phyloP scores from a whole-genome alignment of 257 asterid genomes.

The Lavandula angustifolia region DNA sequence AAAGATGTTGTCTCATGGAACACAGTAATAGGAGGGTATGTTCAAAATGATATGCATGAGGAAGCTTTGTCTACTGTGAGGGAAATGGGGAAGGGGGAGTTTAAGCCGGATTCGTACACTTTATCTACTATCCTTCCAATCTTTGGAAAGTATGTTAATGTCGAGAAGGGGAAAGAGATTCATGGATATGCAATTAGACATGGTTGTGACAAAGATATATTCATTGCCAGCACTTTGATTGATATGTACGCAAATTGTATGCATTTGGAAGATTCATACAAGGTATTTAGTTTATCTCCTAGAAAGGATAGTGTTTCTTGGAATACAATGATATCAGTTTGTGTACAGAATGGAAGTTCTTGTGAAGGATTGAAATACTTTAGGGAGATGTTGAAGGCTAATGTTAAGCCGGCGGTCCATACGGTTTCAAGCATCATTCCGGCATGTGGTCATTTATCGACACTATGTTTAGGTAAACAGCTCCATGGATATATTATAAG shows the following conservation, averaged over 20 bases:
- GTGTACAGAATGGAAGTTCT: constrained; percentile 77
- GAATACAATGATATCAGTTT: constrained; percentile 78
- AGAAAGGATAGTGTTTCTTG: constrained; percentile 70
- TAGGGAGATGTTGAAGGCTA: constrained; percentile 68
- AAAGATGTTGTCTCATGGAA: constrained; percentile 90
- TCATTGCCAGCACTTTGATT: constrained; percentile 76
- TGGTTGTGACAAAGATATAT: constrained; percentile 61
- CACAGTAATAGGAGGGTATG: constrained; percentile 69
- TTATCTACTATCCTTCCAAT: constrained; percentile 73
- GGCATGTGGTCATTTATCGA: constrained; percentile 77
- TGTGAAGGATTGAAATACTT: constrained; percentile 69
- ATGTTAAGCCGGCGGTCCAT: constrained; percentile 61
- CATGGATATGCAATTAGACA: constrained; percentile 77
- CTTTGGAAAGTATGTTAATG: constrained; percentile 51
- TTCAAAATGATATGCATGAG: constrained; percentile 54
- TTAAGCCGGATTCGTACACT: constrained; percentile 81
- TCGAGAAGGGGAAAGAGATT: constrained; percentile 78
- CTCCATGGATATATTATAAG: constrained; percentile 76
- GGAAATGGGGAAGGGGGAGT: constrained; percentile 60
- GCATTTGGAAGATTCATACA: constrained; percentile 61
- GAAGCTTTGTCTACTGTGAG: constrained; percentile 63
- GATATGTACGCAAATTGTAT: constrained; percentile 89
- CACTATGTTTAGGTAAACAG: constrained; percentile 73
- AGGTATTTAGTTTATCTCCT: constrained; percentile 53
- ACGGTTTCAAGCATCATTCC: constrained; percentile 91